Percentiles rank a stretch among this genome's conserved stretches.
These are phyloP conservation scores for Hyaloscypha finlandica DNA, from an alignment of 495 filamentous ascomycete species.

Conservation along the genomic window DNA sequence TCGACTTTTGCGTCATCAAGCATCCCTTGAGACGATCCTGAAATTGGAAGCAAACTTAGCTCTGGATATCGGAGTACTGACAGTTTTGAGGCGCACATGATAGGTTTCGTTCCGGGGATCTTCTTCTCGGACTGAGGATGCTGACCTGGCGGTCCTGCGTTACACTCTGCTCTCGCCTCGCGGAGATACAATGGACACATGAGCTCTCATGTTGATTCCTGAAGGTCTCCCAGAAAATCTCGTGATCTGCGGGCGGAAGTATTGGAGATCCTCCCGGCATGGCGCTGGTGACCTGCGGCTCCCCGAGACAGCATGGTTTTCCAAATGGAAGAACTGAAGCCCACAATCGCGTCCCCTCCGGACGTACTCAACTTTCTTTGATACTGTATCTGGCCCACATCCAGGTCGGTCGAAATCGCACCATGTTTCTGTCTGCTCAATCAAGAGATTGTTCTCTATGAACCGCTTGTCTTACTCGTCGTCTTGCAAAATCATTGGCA, in stretches of 20 bases:
- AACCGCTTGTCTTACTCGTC: slow-evolving; percentile 24
- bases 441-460: slow-evolving; percentile 18
- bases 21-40: neutral
- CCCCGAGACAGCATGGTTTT: slow-evolving; percentile 26
- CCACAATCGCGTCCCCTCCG: neutral
- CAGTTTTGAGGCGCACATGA: neutral
- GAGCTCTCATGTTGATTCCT: neutral
- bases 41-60: neutral
- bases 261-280: slow-evolving; percentile 19
- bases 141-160: neutral
- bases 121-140: neutral
- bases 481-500: slow-evolving; percentile 29
- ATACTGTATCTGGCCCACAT: neutral
- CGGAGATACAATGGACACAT: neutral
- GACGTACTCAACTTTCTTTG: neutral
- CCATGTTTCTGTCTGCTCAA: neutral
- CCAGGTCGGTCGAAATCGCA: neutral
- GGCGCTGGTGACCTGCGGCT: slow-evolving; percentile 24
- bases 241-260: slow-evolving; percentile 19
- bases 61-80: neutral
- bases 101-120: neutral
- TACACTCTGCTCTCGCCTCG: neutral
- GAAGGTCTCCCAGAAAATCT: neutral
- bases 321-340: slow-evolving; percentile 2
- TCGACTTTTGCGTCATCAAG: slow-evolving; percentile 13